Percentiles rank a stretch among this genome's conserved stretches.
phyloP scores from a whole-genome alignment of 768 basidiomycete species.

The Amanita thiersii region DNA sequence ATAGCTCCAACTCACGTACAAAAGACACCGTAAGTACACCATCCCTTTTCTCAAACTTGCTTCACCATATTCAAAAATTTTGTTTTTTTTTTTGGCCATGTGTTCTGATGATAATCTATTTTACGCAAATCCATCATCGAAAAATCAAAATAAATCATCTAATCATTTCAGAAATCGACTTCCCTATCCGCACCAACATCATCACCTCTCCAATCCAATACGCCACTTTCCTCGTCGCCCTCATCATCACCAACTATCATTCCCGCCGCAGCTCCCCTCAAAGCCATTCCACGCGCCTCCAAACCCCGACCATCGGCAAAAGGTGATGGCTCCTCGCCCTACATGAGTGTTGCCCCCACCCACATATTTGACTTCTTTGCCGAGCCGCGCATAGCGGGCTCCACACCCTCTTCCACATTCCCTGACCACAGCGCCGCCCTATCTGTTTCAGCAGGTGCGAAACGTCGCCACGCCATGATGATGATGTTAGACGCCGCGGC shows the following conservation, averaged over 20 bases:
- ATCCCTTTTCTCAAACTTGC: neutral
- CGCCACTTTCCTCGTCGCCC: no score
- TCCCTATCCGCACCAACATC: slow-evolving; percentile 21
- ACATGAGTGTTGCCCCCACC: slow-evolving; percentile 13
- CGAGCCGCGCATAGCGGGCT: slow-evolving; percentile 14
- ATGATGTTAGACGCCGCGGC: slow-evolving; percentile 59
- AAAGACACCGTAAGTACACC: neutral
- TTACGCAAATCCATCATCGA: slow-evolving; percentile 20
- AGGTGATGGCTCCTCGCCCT: slow-evolving; percentile 11
- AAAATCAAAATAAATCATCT: neutral
- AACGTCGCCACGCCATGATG: slow-evolving; percentile 74
- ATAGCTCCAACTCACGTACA: slow-evolving; percentile 16
- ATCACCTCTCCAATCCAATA: slow-evolving; percentile 8
- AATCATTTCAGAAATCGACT: slow-evolving; percentile 6
- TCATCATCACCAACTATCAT: slow-evolving; percentile 4
- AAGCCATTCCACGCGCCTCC: slow-evolving; percentile 18
- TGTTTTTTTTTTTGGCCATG: no score
- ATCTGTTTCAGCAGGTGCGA: slow-evolving; percentile 47
- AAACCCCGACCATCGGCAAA: slow-evolving; percentile 16
- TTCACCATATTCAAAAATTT: neutral
- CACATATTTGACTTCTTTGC: slow-evolving; percentile 16
- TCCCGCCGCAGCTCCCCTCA: slow-evolving; percentile 1
- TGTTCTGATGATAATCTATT: no score
- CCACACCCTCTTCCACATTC: slow-evolving; percentile 14
- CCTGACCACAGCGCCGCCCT: slow-evolving; percentile 30